Evolutionary conservation across 176 grass and related monocot genomes (phyloP).

Genomic region (Zea mays): DNA sequence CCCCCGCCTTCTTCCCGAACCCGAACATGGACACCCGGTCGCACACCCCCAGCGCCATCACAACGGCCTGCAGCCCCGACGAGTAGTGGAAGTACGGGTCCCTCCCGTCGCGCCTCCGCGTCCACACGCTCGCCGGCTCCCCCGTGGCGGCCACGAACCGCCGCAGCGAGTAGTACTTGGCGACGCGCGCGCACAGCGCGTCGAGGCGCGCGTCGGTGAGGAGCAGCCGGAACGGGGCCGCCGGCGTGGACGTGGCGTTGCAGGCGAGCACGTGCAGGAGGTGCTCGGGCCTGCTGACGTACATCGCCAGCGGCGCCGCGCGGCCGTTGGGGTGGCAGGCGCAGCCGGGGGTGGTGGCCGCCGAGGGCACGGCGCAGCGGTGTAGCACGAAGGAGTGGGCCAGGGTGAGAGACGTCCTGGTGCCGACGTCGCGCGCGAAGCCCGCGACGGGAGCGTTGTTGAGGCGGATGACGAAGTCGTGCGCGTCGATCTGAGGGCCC

Average conservation of each 20-base stretch:
- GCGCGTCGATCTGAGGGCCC: constrained; percentile 52
- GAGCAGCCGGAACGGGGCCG: constrained; percentile 44
- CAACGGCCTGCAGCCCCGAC: constrained; percentile 71
- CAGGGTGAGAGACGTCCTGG: constrained; percentile 57
- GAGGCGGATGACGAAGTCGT: constrained; percentile 75
- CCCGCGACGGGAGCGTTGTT: constrained; percentile 68
- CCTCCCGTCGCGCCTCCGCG: constrained; percentile 40
- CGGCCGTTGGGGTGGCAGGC: constrained; percentile 59
- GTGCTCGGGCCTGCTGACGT: constrained; percentile 72
- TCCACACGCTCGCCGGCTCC: constrained; percentile 47
- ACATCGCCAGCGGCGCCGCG: constrained; percentile 53
- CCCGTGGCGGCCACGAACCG: constrained; percentile 53
- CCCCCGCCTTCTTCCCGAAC: constrained; percentile 48
- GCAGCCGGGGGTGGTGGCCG: constrained; percentile 28
- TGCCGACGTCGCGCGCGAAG: constrained; percentile 54
- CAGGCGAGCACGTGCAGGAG: constrained; percentile 62
- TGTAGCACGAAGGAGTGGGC: constrained; percentile 64
- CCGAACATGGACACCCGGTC: constrained; percentile 58
- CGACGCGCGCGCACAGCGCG: constrained; percentile 58
- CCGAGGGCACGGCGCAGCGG: constrained; percentile 41
- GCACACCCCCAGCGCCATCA: constrained; percentile 60
- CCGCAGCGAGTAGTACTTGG: constrained; percentile 80
- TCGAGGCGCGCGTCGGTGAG: constrained; percentile 72
- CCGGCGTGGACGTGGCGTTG: constrained; percentile 32
- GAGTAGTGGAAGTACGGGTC: constrained; percentile 69